Base-by-base conservation (phyloP, 805 yeast species). In the Saturnispora hagleri region DNA sequence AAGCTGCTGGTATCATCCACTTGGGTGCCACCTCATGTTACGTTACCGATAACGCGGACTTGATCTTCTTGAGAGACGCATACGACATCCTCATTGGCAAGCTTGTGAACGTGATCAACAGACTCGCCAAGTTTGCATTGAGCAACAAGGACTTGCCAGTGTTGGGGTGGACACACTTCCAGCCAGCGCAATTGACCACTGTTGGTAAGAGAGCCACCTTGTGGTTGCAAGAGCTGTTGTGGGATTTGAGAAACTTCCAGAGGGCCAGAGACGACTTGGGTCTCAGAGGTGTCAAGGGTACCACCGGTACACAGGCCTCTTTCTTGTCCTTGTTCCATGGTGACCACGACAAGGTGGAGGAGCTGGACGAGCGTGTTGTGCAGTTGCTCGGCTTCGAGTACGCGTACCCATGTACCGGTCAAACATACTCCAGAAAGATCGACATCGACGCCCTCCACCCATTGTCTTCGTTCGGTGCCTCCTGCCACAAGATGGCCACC, bases 141-240 rank as follows among this genome's bases (percentile, higher is more conserved):
- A 81, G 86, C 69, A 81, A 91, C 77, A 93, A 93, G 74, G 98
- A 93, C 69, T 71, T 90, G 71, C 98, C 99, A 36, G 97, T 90
- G 43, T 78, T 93, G 59, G 99, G 99, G 35, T 93, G 98, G 98
- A 93, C 99, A 53, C 99, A 93, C 72, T 93, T 93, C 81, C 99
- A 93, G 75, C 99, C 99, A 15, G 99, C 99, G 50, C 99, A 93
- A 75, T 81, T 93, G 69, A 91, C 98, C 60, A 93, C 99, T 34
- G 96, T 93, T 57, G 99, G 99, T 69, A 93, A 93, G 77, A 85
- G 99, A 73, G 95, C 96, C 52, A 89, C 97, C 44, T 75, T 93
- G 65, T 93, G 99, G 99, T 75, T 93, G 62, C 99, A 93, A 76
- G 99, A 93, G 71, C 75, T 93, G 62, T 76, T 93, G 63, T 93